phyloP scores from a whole-genome alignment of 2,329 filamentous ascomycete species.

The Whalleya microplaca region DNA sequence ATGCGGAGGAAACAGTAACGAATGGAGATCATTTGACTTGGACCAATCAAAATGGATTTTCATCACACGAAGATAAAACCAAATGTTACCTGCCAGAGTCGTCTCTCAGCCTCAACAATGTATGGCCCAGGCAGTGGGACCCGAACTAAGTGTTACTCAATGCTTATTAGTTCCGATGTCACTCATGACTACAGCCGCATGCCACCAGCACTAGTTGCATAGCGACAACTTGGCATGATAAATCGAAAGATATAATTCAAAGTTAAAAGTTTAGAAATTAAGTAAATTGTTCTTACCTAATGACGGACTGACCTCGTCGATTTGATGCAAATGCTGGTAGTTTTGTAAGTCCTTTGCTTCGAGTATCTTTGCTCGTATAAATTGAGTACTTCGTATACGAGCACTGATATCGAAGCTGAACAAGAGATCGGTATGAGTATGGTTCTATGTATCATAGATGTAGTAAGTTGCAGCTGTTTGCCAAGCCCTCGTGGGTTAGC shows the following conservation, averaged over 20 bases:
- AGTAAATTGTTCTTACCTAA: neutral
- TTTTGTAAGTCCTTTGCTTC: neutral
- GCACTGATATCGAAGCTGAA: neutral
- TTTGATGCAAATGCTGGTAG: too few species aligned
- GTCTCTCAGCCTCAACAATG: slow-evolving; percentile 28
- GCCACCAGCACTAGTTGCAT: slow-evolving; percentile 6
- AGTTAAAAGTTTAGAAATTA: neutral
- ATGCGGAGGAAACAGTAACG: slow-evolving; percentile 10
- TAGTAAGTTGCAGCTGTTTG: slow-evolving; percentile 23
- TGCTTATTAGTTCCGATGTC: slow-evolving; percentile 10
- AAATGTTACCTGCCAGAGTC: slow-evolving; percentile 27
- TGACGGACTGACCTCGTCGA: too few species aligned
- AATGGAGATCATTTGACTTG: neutral
- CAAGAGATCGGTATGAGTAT: neutral
- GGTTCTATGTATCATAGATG: neutral
- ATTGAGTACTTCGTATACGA: too few species aligned
- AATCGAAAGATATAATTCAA: neutral
- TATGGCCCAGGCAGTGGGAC: slow-evolving; percentile 1
- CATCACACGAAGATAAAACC: slow-evolving; percentile 20
- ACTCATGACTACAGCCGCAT: slow-evolving; percentile 14
- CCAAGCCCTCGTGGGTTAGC: slow-evolving; percentile 6
- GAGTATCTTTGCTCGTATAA: too few species aligned
- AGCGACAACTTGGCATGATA: slow-evolving; percentile 1
- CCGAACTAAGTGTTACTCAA: slow-evolving; percentile 16
- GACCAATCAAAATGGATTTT: slow-evolving; percentile 17